Evolutionary conservation across 75 land plant species (phyloP).

Genomic region (Picea glauca): DNA sequence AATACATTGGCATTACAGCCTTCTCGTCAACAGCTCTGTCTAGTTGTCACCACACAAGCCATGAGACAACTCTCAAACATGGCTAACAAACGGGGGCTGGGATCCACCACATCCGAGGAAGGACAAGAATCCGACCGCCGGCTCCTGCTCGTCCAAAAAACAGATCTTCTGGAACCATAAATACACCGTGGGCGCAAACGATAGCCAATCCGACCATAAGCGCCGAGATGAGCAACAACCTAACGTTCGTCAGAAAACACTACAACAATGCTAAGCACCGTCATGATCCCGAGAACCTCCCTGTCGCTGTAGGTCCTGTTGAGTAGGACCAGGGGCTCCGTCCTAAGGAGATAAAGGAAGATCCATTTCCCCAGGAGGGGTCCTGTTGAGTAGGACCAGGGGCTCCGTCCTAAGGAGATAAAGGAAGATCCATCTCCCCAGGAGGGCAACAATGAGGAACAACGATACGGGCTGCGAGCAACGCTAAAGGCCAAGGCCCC

Average conservation of each 20-base stretch:
- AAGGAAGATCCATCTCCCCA: slow-evolving; percentile 50
- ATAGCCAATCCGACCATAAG: slow-evolving; percentile 17
- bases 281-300: slow-evolving; percentile 30
- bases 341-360: no score
- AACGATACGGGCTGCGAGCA: slow-evolving; percentile 44
- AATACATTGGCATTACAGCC: no score
- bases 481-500: slow-evolving; percentile 35
- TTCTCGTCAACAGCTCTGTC: no score
- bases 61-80: no score
- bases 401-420: slow-evolving; percentile 53
- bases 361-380: not conserved
- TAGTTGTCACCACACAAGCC: no score
- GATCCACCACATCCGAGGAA: slow-evolving; percentile 24
- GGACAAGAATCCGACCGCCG: slow-evolving; percentile 30
- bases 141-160: slow-evolving; percentile 37
- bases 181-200: slow-evolving; percentile 30
- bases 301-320: slow-evolving; percentile 15
- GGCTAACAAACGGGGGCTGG: no score
- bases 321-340: no score
- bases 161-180: slow-evolving; percentile 40
- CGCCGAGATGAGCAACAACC: slow-evolving; percentile 37
- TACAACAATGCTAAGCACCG: slow-evolving; percentile 26
- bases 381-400: slow-evolving; percentile 32
- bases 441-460: slow-evolving; percentile 25
- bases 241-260: slow-evolving; percentile 36